Conservation (phyloP, 805 yeast species). For the Spencermartinsiella europaea region DNA sequence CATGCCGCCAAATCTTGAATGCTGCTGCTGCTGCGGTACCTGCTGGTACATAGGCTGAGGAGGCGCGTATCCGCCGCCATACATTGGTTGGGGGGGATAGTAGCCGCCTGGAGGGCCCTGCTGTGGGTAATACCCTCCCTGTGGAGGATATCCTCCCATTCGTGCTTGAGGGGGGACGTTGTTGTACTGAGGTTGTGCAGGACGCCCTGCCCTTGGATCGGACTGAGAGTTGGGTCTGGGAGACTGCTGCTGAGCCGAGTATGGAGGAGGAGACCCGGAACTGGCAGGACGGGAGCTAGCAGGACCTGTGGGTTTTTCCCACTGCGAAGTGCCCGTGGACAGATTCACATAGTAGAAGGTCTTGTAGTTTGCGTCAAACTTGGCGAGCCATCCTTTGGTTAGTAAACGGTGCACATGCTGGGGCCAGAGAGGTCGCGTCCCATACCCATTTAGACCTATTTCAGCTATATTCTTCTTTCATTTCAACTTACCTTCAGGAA, state of each 20-base stretch:
- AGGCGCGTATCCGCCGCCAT: constrained; percentile 27
- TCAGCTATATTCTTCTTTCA: neutral
- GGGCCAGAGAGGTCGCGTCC: no score
- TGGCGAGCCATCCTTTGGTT: constrained; percentile 37
- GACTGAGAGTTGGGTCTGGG: constrained; percentile 1
- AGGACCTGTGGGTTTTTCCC: constrained; percentile 66
- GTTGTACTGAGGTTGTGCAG: neutral
- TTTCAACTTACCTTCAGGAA: constrained; percentile 22
- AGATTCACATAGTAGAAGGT: constrained; percentile 80
- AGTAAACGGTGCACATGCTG: no score
- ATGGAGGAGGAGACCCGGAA: constrained; percentile 26
- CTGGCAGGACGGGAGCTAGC: neutral
- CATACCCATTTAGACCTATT: no score
- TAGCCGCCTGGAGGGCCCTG: constrained; percentile 5
- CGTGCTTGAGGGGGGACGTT: constrained; percentile 6
- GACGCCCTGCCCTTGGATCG: constrained; percentile 11
- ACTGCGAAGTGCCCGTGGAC: constrained; percentile 69
- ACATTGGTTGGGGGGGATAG: constrained; percentile 16
- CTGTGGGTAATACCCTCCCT: constrained; percentile 13
- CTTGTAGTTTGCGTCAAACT: constrained; percentile 39
- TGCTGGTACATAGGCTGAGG: constrained; percentile 16
- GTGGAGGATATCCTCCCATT: constrained; percentile 6
- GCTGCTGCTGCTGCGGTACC: constrained; percentile 24
- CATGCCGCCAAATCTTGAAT: constrained; percentile 32
- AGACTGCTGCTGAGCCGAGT: constrained; percentile 7